Evolutionary conservation across 2,329 filamentous ascomycete genomes (phyloP), one percentile per base, ranked within the genome.

Genomic region (Sphaerulina vaccinii): DNA sequence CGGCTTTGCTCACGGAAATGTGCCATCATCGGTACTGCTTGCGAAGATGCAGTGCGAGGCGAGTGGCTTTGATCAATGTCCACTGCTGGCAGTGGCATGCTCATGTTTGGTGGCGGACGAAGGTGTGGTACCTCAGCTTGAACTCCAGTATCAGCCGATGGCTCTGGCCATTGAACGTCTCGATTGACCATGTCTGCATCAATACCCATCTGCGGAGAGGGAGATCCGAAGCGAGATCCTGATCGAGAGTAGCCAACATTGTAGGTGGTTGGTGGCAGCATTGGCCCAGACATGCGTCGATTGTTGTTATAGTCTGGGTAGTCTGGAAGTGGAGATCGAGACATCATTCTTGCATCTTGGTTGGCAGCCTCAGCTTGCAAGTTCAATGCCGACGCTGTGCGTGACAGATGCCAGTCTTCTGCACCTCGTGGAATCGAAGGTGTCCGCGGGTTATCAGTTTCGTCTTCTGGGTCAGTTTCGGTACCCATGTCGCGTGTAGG

Each of bases 41-140:
- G 51, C 19, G 51, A 54, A 39, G 51, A 54, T 10, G 51, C 51
- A n/a, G 51, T 54, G 21, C 51, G 51, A 11, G 51, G 51, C 7
- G 45, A 50, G 6, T 44, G 48, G 10, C 29, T 37, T 15, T 21
- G 21, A 10, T 50, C 48, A 29, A 50, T 50, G 40, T 54, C 51
- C 15, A 48, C 45, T 15, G 41, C 51, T 13, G 51, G 51, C 5
- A 54, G 41, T 44, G 51, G 51, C 21, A 44, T 41, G 4, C 29
- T 38, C 36, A 54, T 49, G 8, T 38, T n/a, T 9, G 51, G 46
- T 15, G 51, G 39, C 16, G 19, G 13, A 19, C 24, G 13, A 11
- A 41, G 16, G 18, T 49, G 16, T 8, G 37, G 21, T 21, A 15
- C 16, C 15, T 37, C 45, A 32, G 45, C 45, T 36, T 49, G 45